phyloP scores from a whole-genome alignment of 371 early-diverging fungal genomes.

The Mucor circinelloides region DNA sequence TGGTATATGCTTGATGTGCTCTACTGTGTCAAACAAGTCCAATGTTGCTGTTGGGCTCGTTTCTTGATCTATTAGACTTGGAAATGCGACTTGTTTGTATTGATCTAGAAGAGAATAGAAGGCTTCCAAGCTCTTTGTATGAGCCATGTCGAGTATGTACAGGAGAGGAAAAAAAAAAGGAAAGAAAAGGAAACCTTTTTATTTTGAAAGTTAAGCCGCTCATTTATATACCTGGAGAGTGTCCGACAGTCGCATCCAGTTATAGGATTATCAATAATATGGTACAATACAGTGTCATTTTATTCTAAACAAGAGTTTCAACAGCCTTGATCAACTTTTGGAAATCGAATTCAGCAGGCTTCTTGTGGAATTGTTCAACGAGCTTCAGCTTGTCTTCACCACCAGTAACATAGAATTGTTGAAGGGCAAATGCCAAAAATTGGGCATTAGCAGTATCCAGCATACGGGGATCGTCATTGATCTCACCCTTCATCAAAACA shows the following conservation, averaged over 20 bases:
- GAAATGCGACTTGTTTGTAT: constrained; percentile 6
- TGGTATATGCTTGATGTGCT: constrained; percentile 18
- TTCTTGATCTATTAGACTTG: not conserved
- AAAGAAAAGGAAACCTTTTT: not conserved
- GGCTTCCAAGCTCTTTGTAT: constrained; percentile 3
- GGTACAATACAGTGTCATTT: not conserved
- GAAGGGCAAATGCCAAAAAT: constrained; percentile 80
- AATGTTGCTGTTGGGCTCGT: not conserved
- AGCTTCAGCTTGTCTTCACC: constrained; percentile 64
- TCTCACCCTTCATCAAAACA: constrained; percentile 91
- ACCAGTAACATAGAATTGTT: constrained; percentile 89
- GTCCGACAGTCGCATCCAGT: not conserved
- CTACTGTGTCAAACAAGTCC: constrained; percentile 2
- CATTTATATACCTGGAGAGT: not conserved
- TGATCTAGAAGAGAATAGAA: constrained; percentile 10
- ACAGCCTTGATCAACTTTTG: constrained; percentile 69
- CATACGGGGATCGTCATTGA: constrained; percentile 57
- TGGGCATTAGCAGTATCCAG: constrained; percentile 79
- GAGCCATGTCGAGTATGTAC: not conserved
- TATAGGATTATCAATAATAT: not conserved
- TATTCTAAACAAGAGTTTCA: constrained; percentile 53
- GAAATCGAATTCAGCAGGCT: constrained; percentile 78
- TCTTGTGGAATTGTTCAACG: constrained; percentile 78
- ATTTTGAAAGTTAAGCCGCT: not conserved
- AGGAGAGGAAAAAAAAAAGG: not conserved